phyloP scores from a whole-genome alignment of 805 yeast genomes.

The Ogataea degrootiae region DNA sequence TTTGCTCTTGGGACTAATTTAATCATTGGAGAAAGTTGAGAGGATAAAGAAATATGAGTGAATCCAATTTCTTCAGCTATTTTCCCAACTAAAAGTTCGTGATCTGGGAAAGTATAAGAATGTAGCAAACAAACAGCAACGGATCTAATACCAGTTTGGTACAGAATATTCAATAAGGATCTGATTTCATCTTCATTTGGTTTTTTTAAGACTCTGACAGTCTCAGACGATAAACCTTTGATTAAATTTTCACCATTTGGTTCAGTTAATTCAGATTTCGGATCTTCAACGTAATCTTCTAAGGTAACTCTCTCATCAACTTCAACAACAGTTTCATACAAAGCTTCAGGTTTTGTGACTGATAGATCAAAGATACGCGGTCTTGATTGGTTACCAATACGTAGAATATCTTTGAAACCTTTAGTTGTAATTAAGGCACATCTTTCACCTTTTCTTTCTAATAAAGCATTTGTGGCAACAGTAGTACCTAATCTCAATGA shows the following conservation, averaged over 20 bases:
- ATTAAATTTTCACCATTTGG: slow-evolving; percentile 35
- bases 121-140: slow-evolving; percentile 71
- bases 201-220: slow-evolving; percentile 48
- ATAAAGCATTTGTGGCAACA: slow-evolving; percentile 90
- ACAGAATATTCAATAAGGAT: slow-evolving; percentile 38
- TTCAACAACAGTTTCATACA: slow-evolving; percentile 75
- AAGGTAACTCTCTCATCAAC: slow-evolving; percentile 87
- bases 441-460: slow-evolving; percentile 87
- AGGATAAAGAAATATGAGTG: slow-evolving; percentile 61
- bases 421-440: slow-evolving; percentile 84
- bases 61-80: slow-evolving; percentile 67
- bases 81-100: slow-evolving; percentile 55
- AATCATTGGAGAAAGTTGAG: slow-evolving; percentile 72
- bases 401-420: slow-evolving; percentile 79
- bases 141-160: slow-evolving; percentile 57
- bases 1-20: slow-evolving; percentile 71
- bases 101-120: slow-evolving; percentile 67
- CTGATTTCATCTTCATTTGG: slow-evolving; percentile 45
- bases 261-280: slow-evolving; percentile 29
- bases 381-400: slow-evolving; percentile 87
- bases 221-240: slow-evolving; percentile 65
- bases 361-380: slow-evolving; percentile 85
- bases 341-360: slow-evolving; percentile 63
- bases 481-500: slow-evolving; percentile 89
- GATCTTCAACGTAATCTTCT: slow-evolving; percentile 77